A percentile compares a stretch with the other conserved stretches of the same genome.
These are phyloP conservation scores for Excoecaria agallocha DNA, from an alignment of 345 rosid species.

Conservation along the genomic window DNA sequence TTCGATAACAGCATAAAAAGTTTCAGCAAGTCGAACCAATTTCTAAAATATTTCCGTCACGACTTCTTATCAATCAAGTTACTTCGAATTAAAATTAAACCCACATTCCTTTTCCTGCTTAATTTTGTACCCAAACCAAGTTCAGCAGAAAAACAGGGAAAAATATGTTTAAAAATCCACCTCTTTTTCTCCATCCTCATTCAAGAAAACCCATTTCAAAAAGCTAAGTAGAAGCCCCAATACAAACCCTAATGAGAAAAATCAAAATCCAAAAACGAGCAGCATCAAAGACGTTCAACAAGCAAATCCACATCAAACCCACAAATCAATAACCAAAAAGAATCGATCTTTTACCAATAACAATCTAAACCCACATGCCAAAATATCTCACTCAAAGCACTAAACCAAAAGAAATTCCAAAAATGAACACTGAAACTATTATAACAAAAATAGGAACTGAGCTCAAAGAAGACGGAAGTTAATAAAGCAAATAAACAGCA, in stretches of 20 bases:
- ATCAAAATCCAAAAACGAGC: constrained; percentile 2
- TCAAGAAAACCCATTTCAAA: neutral
- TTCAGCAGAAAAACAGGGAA: too few species aligned
- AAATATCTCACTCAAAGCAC: neutral
- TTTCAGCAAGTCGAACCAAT: too few species aligned
- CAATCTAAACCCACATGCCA: constrained; percentile 15
- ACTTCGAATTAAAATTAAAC: neutral
- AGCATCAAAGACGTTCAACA: neutral
- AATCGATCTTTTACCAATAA: neutral
- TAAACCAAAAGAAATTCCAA: neutral
- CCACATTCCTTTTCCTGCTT: neutral
- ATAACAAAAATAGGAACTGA: neutral
- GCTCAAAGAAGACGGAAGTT: neutral
- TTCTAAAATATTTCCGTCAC: too few species aligned
- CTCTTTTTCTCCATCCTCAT: too few species aligned
- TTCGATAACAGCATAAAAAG: too few species aligned
- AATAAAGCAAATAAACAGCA: neutral
- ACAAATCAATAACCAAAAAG: constrained; percentile 13
- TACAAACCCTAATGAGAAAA: constrained; percentile 11
- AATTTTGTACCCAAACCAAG: neutral
- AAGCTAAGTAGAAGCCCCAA: neutral
- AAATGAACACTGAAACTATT: neutral
- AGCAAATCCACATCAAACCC: constrained; percentile 6
- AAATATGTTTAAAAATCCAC: too few species aligned
- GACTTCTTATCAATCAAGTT: too few species aligned